These are phyloP conservation scores for Craterostigma plantagineum DNA, from an alignment of 257 asterid species.

Conservation along the genomic window DNA sequence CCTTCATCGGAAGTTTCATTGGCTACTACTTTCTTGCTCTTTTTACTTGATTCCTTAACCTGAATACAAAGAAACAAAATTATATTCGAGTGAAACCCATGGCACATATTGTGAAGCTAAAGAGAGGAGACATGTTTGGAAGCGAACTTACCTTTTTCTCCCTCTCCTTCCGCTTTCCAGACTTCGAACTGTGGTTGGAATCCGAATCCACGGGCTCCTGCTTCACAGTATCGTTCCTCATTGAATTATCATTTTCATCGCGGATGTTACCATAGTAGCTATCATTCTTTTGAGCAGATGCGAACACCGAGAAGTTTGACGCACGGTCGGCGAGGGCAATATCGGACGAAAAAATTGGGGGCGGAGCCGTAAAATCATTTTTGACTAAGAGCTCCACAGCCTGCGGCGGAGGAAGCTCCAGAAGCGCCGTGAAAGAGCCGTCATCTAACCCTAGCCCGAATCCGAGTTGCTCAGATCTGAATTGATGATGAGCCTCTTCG, in stretches of 20 bases:
- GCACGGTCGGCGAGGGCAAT: conserved; percentile 46
- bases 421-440: conserved; percentile 80
- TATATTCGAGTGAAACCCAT: background rate
- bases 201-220: conserved; percentile 56
- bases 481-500: too few relatives aligned
- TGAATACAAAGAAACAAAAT: conserved; percentile 11
- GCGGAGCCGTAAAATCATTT: conserved; percentile 26
- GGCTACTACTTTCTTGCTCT: conserved; percentile 36
- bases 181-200: conserved; percentile 30
- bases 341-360: conserved; percentile 47
- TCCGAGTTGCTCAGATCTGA: too few relatives aligned
- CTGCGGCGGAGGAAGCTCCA: conserved; percentile 74
- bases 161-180: conserved; percentile 61
- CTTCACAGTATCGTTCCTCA: conserved; percentile 26
- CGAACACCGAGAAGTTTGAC: conserved; percentile 49
- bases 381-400: conserved; percentile 74
- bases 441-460: conserved; percentile 16
- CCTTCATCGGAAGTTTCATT: conserved; percentile 28
- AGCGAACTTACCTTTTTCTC: conserved; percentile 68
- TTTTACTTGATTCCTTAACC: conserved; percentile 45
- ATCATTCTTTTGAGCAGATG: conserved; percentile 11
- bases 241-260: too few relatives aligned
- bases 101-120: conserved; percentile 1
- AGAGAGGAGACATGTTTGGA: background rate
- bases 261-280: conserved; percentile 12